phyloP scores from a whole-genome alignment of 257 asterid genomes.

The Solanum appendiculatum region DNA sequence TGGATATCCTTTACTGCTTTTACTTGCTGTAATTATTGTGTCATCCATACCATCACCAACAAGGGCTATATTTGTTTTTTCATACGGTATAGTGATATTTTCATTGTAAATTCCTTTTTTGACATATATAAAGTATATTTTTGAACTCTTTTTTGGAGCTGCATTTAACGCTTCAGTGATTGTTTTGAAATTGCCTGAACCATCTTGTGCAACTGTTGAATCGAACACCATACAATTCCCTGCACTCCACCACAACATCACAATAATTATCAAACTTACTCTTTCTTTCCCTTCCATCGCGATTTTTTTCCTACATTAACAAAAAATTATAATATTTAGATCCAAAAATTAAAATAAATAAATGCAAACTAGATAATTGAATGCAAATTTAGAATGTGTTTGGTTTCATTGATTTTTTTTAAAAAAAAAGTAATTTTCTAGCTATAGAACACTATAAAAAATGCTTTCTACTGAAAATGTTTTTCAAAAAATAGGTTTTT shows the following conservation, averaged over 20 bases:
- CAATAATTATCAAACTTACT: neutral
- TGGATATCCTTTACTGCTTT: neutral
- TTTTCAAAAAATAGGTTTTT: neutral
- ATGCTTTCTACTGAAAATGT: neutral
- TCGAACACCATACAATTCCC: neutral
- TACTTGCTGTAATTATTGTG: neutral
- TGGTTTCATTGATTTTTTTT: neutral
- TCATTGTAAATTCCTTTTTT: neutral
- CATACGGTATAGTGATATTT: neutral
- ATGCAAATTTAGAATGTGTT: neutral
- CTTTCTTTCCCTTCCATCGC: neutral
- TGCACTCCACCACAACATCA: neutral
- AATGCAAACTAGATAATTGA: neutral
- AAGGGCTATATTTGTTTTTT: neutral
- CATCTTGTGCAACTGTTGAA: neutral
- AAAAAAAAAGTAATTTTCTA: neutral
- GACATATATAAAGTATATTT: neutral
- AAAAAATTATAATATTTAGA: neutral
- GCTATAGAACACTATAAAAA: neutral
- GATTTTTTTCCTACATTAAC: neutral
- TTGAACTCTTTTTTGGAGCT: neutral
- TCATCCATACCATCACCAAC: neutral
- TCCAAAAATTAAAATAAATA: neutral
- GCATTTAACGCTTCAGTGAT: neutral
- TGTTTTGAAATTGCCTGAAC: neutral